Conservation (phyloP, 2,329 filamentous ascomycete genomes). For the Orbilia quercus region DNA sequence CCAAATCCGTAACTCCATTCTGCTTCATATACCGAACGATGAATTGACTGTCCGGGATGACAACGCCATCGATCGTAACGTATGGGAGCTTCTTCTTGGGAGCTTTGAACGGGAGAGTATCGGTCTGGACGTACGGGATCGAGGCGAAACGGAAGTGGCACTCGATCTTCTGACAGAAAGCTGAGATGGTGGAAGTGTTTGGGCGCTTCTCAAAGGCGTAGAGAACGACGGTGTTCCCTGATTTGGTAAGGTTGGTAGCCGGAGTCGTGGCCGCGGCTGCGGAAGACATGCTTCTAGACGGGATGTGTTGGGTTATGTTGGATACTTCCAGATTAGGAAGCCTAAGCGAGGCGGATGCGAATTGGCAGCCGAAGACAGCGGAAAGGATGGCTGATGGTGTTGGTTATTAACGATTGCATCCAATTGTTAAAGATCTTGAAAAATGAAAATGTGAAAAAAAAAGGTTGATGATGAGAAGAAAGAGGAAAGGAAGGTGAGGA, state of each 20-base stretch:
- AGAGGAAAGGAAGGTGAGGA: background rate
- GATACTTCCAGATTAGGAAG: constrained; percentile 17
- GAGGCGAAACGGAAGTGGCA: constrained; percentile 46
- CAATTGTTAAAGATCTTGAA: no score
- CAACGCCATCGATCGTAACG: constrained; percentile 22
- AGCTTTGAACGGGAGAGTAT: constrained; percentile 45
- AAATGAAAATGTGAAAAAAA: background rate
- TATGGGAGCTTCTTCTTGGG: constrained; percentile 54
- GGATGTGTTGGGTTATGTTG: constrained; percentile 44
- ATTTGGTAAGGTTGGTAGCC: constrained; percentile 1
- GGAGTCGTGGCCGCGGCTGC: constrained; percentile 2
- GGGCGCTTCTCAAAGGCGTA: constrained; percentile 47
- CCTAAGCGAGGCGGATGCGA: constrained; percentile 13
- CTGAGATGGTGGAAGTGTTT: constrained; percentile 18
- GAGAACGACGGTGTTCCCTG: constrained; percentile 20
- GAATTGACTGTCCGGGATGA: constrained; percentile 42
- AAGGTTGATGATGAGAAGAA: background rate
- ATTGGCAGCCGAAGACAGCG: constrained; percentile 2
- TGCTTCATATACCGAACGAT: constrained; percentile 44
- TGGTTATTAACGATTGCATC: background rate
- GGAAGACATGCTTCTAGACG: constrained; percentile 8
- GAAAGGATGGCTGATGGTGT: background rate
- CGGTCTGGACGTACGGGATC: constrained; percentile 32
- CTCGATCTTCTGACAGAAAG: constrained; percentile 52
- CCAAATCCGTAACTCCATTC: constrained; percentile 39